Evolutionary conservation across 805 yeast species (phyloP).

Genomic region (Saccharomycopsis sp.): DNA sequence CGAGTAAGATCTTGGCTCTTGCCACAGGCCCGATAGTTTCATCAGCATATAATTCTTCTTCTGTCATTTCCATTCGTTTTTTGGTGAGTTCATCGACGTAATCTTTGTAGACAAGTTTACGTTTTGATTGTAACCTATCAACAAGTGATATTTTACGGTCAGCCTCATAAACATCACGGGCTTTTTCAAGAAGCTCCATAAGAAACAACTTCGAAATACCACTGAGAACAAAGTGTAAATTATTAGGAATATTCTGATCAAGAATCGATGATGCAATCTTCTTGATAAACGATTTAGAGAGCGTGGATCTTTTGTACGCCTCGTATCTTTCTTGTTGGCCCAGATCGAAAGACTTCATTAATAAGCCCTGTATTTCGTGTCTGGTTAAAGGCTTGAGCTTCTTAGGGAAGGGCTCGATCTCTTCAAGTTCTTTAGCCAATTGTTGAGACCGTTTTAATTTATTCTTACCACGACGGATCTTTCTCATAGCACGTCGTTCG

Average conservation of each 20-base stretch:
- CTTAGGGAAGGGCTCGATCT: conserved; percentile 8
- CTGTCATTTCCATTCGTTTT: not conserved
- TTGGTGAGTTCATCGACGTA: not conserved
- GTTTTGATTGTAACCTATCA: conserved; percentile 6
- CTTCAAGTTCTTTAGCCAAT: conserved; percentile 7
- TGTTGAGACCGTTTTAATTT: not conserved
- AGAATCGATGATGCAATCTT: conserved; percentile 15
- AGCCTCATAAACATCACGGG: conserved; percentile 19
- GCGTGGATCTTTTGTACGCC: conserved; percentile 17
- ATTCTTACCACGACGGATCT: not conserved
- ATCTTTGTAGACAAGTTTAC: conserved; percentile 10
- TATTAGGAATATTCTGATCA: conserved; percentile 15
- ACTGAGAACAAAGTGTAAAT: conserved; percentile 16
- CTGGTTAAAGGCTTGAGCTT: conserved; percentile 13
- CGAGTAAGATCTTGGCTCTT: not conserved
- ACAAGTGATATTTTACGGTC: conserved; percentile 12
- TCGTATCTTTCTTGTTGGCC: conserved; percentile 18
- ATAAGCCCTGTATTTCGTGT: conserved; percentile 16
- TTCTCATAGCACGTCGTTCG: not conserved
- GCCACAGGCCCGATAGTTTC: not conserved
- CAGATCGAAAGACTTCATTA: conserved; percentile 15
- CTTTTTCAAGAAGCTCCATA: conserved; percentile 20
- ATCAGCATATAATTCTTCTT: not conserved
- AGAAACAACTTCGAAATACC: conserved; percentile 19
- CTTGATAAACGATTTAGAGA: conserved; percentile 14